phyloP scores from a whole-genome alignment of 371 early-diverging fungal species.

The Mortierella sp. region DNA sequence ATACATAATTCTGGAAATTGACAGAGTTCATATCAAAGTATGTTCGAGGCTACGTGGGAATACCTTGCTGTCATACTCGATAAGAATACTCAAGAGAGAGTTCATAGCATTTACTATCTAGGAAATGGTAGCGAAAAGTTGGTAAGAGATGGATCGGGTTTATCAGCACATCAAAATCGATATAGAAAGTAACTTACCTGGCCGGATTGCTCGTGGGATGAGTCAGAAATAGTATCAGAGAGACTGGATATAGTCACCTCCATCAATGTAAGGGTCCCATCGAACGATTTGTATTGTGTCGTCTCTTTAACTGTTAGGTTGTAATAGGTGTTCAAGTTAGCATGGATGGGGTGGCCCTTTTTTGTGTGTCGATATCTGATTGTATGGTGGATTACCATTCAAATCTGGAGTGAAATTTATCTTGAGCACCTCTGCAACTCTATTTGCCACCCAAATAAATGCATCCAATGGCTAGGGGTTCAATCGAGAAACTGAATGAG shows the following conservation, averaged over 20 bases:
- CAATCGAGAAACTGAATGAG: background rate
- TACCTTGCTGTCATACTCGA: constrained; percentile 42
- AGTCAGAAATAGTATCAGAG: constrained; percentile 26
- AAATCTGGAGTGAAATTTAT: background rate
- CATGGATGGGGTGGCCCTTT: background rate
- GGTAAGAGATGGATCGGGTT: background rate
- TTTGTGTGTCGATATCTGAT: background rate
- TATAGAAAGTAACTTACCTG: constrained; percentile 3
- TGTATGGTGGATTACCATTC: background rate
- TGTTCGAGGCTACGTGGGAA: background rate
- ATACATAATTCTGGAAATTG: background rate
- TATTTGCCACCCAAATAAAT: constrained; percentile 46
- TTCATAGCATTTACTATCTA: constrained; percentile 40
- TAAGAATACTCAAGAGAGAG: constrained; percentile 26
- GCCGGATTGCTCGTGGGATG: constrained; percentile 19
- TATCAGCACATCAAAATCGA: background rate
- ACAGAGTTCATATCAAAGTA: background rate
- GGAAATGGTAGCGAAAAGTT: background rate
- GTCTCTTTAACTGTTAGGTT: constrained; percentile 30
- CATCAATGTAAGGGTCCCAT: constrained; percentile 51
- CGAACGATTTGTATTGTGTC: constrained; percentile 23
- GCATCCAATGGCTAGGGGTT: constrained; percentile 35
- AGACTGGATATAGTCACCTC: constrained; percentile 48
- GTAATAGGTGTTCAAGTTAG: background rate
- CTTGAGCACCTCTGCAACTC: constrained; percentile 29